Base-by-base conservation (phyloP, 768 basidiomycete genomes). In the Coprinopsis sp. region DNA sequence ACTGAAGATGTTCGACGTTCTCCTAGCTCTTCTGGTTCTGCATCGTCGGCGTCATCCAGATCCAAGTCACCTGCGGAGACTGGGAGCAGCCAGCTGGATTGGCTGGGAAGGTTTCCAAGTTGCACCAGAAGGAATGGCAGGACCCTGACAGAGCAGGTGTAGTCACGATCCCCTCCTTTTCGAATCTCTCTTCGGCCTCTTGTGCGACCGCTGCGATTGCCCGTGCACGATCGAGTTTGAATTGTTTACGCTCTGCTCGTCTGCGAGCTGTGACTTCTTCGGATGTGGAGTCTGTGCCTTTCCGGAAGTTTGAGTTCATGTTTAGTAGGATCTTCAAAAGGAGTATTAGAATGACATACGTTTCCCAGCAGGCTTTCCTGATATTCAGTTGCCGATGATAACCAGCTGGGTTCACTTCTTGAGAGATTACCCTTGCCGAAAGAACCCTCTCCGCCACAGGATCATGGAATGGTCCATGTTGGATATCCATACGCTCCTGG, bases 381-480 rank as follows among this genome's bases (percentile, higher is more conserved):
- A 70, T 72, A 59, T 89, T 91, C 49, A 86, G 71, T 55, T 90
- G 84, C 37, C 96, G 71, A 16, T n/a, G 83, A 78, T 49, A 84
- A 70, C 96, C 96, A 99, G 46, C 82, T 91, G 6, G 95, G 94
- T 63, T 99, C 96, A 64, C 93, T 96, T 48, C 96, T 68, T 31
- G 91, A 94, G 43, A 99, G 70, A 60, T 88, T 87, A 1, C 96
- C 96, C 64, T 99, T 99, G 19, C 96, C 96, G 63, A 98, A n/a
- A 99, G 69, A 98, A 97, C 0, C 96, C 96, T 50, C 87, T 69
- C 37, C 79, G 71, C 89, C 96, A 99, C 29, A 98, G 73, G 4
- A 84, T 66, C 52, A 72, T 72, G 34, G 81, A 80, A 60, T 92
- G 81, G 19, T 65, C 72, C 22, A 70, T 64, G 47, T 82, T 74